Conservation (phyloP, 2,329 filamentous ascomycete species). For the Diaporthe batatas region DNA sequence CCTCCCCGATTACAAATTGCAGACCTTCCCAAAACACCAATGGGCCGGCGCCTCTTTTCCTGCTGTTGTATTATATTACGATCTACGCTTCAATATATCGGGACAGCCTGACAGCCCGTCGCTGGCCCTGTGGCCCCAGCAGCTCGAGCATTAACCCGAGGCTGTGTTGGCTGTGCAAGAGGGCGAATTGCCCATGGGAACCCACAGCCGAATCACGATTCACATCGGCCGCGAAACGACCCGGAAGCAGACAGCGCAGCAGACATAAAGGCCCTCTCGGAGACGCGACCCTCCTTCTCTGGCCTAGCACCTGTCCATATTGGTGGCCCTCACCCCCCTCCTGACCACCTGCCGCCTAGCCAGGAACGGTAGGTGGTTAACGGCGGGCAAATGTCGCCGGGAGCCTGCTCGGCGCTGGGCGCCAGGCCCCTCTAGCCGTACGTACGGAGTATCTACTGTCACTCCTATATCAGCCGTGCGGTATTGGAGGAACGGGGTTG, state of each 20-base stretch:
- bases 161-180: neutral
- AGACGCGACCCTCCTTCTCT: conserved; percentile 39
- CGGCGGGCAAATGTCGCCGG: conserved; percentile 12
- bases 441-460: neutral
- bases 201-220: conserved; percentile 19
- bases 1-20: conserved; percentile 32
- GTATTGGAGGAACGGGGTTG: conserved; percentile 16
- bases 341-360: conserved; percentile 31
- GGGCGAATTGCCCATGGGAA: conserved; percentile 12
- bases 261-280: conserved; percentile 17
- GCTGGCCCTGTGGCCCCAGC: neutral
- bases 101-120: neutral
- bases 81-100: conserved; percentile 25
- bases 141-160: conserved; percentile 7
- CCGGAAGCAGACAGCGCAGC: conserved; percentile 29
- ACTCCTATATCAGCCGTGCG: conserved; percentile 22
- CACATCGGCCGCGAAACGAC: conserved; percentile 18
- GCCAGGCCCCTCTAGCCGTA: neutral
- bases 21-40: neutral
- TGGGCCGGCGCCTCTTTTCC: neutral
- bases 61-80: neutral
- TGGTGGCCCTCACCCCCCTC: conserved; percentile 26
- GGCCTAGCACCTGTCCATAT: conserved; percentile 35
- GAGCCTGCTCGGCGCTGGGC: conserved; percentile 1
- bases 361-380: conserved; percentile 38